Base-by-base conservation (phyloP, 768 basidiomycete genomes). In the Saitozyma sp. region DNA sequence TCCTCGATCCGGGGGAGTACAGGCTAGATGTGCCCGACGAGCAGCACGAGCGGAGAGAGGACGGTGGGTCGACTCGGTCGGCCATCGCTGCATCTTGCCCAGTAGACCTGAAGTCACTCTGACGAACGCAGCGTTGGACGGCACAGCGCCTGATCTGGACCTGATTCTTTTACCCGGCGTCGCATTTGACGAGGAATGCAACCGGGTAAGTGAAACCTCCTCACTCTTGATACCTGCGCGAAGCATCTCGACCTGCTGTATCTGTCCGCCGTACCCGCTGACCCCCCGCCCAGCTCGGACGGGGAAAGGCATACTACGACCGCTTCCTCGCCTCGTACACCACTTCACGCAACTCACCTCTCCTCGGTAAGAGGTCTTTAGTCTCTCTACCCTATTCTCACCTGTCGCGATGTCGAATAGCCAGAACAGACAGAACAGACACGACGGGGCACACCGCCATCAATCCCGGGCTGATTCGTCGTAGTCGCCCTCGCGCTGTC, bases 241-340 rank as follows among this genome's bases (percentile, higher is more conserved):
- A 29, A 5, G 29, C 29, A 2, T 49, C 37, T 1, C 46, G 6
- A 6, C 20, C 42, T 50, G 38, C 8, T 14, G 13, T 37, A 14
- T 45, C 9, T 19, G 20, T 10, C 38, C 50, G 56, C 17, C 38
- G 50, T 29, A 14, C 54, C 19, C 38, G 16, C 11, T 41, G 50
- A 61, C 46, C 45, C 19, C 19, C 19, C 5, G 38, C 29, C 1
- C 58, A 76, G 75, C 67, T 76, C 0, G 75, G 75, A 14, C 51
- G 75, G 14, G 75, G 75, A 6, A 76, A 76, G 56, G 75, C 68
- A 37, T 76, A 61, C 54, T 76, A 76, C 51, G 75, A 76, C 52
- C 57, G 67, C 4, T 76, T 70, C 61, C 58, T 76, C 7, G 49
- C 49, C 2, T 29, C 55, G 3, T 76, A 73, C 56, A 67, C 66